Conservation (phyloP, 2,329 filamentous ascomycete genomes). For the Ascocoryne sarcoides region DNA sequence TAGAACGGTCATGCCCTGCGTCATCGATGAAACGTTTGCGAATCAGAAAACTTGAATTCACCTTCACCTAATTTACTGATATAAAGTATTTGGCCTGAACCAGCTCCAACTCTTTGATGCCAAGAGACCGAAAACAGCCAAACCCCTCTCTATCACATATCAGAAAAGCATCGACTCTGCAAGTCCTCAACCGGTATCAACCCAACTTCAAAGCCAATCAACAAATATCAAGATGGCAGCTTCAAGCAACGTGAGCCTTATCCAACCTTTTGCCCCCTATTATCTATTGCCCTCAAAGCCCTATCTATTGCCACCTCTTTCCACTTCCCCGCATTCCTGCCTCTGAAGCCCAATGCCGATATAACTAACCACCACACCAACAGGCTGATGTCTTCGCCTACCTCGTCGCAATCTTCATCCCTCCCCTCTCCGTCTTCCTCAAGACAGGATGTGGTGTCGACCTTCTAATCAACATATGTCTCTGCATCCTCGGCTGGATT, state of each 20-base stretch:
- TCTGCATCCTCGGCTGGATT: constrained; percentile 30
- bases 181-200: no score
- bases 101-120: no score
- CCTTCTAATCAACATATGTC: constrained; percentile 33
- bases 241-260: neutral
- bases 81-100: no score
- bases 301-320: no score
- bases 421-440: constrained; percentile 29
- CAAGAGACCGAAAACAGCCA: neutral
- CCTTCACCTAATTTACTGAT: no score
- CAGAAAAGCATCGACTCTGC: neutral
- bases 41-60: no score
- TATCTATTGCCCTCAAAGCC: no score
- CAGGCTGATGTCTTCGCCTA: constrained; percentile 23
- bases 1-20: no score
- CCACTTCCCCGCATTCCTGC: neutral
- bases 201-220: neutral
- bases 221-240: neutral
- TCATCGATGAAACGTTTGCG: no score
- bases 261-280: no score
- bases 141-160: no score
- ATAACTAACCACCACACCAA: neutral
- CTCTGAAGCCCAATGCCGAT: neutral
- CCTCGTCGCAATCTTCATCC: constrained; percentile 25
- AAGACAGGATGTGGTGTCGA: constrained; percentile 32